These are phyloP conservation scores for Nothophoma quercina DNA, from an alignment of 2,329 filamentous ascomycete genomes.

Conservation along the genomic window DNA sequence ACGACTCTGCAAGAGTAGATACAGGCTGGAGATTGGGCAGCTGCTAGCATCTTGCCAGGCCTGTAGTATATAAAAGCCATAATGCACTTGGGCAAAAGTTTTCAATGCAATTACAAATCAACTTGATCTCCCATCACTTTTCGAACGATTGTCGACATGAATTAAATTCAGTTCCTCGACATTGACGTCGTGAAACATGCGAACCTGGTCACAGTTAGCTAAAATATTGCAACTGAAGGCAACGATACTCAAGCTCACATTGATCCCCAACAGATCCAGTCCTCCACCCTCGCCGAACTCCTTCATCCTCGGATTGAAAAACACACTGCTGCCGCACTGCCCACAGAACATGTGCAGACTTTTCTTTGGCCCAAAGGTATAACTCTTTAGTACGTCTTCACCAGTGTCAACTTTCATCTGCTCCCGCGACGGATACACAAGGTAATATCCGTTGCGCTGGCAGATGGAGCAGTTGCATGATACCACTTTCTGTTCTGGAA, in stretches of 20 bases:
- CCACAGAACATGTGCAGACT: conserved; percentile 40
- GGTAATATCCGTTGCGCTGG: conserved; percentile 58
- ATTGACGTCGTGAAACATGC: conserved; percentile 41
- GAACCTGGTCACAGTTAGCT: conserved; percentile 19
- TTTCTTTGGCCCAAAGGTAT: conserved; percentile 35
- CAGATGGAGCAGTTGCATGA: conserved; percentile 65
- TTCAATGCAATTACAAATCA: not conserved
- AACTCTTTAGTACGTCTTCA: conserved; percentile 30
- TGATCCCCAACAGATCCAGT: conserved; percentile 35
- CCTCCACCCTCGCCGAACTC: conserved; percentile 26
- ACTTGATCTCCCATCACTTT: not conserved
- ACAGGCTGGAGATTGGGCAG: conserved; percentile 28
- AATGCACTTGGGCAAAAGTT: too few relatives aligned
- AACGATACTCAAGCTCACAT: conserved; percentile 32
- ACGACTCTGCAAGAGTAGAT: conserved; percentile 19
- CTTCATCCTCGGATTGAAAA: conserved; percentile 36
- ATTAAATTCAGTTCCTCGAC: conserved; percentile 32
- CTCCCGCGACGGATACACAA: conserved; percentile 49
- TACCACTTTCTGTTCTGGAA: conserved; percentile 56
- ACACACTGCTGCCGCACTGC: conserved; percentile 38
- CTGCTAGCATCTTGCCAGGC: conserved; percentile 21
- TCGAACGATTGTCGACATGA: conserved; percentile 30
- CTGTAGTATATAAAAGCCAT: not conserved
- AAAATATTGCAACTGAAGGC: not conserved
- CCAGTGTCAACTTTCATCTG: conserved; percentile 37